Evolutionary conservation across 495 filamentous ascomycete species (phyloP).

Genomic region (Trichoderma parareesei): DNA sequence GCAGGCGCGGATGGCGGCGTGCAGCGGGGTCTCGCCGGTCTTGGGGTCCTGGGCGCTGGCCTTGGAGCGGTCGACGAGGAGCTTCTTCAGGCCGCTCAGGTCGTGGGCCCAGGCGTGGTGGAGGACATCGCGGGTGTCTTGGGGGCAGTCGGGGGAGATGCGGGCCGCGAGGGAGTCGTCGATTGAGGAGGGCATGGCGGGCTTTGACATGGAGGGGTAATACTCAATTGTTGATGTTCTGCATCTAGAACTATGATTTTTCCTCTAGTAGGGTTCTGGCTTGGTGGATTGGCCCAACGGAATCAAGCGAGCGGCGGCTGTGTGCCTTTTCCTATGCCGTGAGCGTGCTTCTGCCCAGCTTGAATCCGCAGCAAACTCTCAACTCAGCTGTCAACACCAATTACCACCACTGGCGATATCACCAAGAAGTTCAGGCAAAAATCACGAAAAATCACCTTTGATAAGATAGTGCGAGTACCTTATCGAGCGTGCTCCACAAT

Average conservation of each 20-base stretch:
- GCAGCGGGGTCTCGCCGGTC: conserved; percentile 80
- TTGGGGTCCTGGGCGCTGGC: conserved; percentile 73
- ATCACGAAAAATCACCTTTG: too few species aligned
- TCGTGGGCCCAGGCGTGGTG: conserved; percentile 81
- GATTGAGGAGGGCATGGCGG: conserved; percentile 15
- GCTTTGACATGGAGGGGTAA: conserved; percentile 2
- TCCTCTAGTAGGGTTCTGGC: background rate
- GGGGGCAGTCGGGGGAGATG: conserved; percentile 38
- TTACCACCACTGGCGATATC: background rate
- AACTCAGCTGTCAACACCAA: background rate
- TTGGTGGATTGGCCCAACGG: too few species aligned
- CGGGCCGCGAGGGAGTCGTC: conserved; percentile 35
- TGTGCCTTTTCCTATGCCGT: too few species aligned
- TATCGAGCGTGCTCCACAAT: background rate
- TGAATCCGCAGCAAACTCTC: background rate
- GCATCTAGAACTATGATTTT: too few species aligned
- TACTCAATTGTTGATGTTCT: too few species aligned
- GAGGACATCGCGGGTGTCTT: conserved; percentile 50
- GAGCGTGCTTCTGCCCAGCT: too few species aligned
- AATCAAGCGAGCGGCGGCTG: too few species aligned
- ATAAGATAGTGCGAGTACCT: too few species aligned
- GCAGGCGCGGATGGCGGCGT: conserved; percentile 82
- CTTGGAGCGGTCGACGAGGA: conserved; percentile 54
- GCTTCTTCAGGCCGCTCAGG: conserved; percentile 57
- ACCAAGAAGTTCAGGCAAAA: too few species aligned